Evolutionary conservation across 352 stramenopile genomes (phyloP).

Genomic region (Phytophthora agathidicida): DNA sequence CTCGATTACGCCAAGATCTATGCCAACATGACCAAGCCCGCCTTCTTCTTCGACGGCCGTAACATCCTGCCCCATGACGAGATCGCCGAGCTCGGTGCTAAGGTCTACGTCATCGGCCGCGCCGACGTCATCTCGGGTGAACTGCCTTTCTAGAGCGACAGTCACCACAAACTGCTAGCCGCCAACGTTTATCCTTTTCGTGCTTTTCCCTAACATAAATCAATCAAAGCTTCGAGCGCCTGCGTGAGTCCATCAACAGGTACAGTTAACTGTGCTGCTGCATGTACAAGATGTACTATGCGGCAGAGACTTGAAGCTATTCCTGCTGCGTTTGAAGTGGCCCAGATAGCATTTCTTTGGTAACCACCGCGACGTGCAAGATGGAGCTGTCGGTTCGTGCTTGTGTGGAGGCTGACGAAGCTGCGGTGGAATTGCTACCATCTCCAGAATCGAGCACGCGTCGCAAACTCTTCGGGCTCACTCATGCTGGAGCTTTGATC

Average conservation of each 20-base stretch:
- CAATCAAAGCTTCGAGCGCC: slow-evolving; percentile 19
- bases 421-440: slow-evolving; percentile 47
- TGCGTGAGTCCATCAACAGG: slow-evolving; percentile 13
- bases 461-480: slow-evolving; percentile 65
- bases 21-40: slow-evolving; percentile 97
- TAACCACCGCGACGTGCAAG: no score
- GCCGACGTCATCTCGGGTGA: slow-evolving; percentile 72
- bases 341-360: no score
- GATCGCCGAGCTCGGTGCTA: slow-evolving; percentile 96
- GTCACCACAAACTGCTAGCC: neutral
- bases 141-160: slow-evolving; percentile 61
- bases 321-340: no score
- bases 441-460: slow-evolving; percentile 46
- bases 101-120: slow-evolving; percentile 97
- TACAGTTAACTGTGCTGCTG: no score
- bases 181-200: slow-evolving; percentile 26
- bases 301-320: no score
- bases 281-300: no score
- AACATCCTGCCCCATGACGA: slow-evolving; percentile 96
- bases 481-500: slow-evolving; percentile 62
- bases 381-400: slow-evolving; percentile 51
- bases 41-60: slow-evolving; percentile 99
- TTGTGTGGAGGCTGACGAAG: slow-evolving; percentile 49
- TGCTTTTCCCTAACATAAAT: slow-evolving; percentile 32
- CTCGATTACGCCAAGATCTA: slow-evolving; percentile 98